Evolutionary conservation across 2,329 filamentous ascomycete species (phyloP).

Genomic region (Botrytis byssoidea): DNA sequence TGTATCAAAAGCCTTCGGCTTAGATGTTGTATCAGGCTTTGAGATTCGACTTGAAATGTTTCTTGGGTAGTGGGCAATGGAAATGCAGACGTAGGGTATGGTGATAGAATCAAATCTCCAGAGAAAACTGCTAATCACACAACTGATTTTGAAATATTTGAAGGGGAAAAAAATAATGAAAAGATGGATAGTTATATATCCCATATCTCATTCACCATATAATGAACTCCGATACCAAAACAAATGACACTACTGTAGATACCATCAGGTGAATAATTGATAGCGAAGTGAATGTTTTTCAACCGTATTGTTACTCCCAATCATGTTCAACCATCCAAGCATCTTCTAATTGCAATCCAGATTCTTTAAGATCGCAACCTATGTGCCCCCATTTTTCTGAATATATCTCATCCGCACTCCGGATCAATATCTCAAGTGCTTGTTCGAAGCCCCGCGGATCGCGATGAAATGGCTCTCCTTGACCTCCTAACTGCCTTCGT

Average conservation of each 20-base stretch:
- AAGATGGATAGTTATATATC: not conserved
- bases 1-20: not conserved
- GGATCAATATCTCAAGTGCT: slow-evolving; percentile 47
- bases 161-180: not conserved
- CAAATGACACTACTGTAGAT: too few species aligned
- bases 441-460: slow-evolving; percentile 46
- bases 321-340: slow-evolving; percentile 48
- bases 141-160: not conserved
- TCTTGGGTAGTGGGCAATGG: not conserved
- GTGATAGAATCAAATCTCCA: too few species aligned
- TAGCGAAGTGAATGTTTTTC: not conserved
- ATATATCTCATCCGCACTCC: slow-evolving; percentile 45
- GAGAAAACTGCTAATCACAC: not conserved
- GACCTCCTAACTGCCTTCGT: slow-evolving; percentile 49
- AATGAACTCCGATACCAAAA: too few species aligned
- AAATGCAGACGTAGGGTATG: too few species aligned
- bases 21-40: not conserved
- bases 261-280: not conserved
- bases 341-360: slow-evolving; percentile 43
- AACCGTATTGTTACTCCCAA: slow-evolving; percentile 33
- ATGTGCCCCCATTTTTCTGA: slow-evolving; percentile 48
- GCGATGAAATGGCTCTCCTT: slow-evolving; percentile 55
- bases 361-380: slow-evolving; percentile 44
- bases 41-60: not conserved
- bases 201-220: not conserved